Evolutionary conservation across 2,329 filamentous ascomycete species (phyloP).

Genomic region (Eutypa lata): DNA sequence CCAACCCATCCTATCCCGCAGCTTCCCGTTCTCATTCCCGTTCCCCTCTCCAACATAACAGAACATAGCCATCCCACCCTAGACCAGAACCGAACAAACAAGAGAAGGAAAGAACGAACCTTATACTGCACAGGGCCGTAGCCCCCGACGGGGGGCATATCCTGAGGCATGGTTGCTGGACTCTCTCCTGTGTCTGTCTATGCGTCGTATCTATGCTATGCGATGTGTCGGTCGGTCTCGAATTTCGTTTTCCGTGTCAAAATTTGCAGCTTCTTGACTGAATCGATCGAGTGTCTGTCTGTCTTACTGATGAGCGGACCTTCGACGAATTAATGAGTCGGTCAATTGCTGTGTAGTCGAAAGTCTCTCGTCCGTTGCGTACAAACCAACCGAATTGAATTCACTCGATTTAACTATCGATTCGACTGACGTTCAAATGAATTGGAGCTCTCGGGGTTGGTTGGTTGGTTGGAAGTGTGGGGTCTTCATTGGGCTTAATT

Average conservation of each 20-base stretch:
- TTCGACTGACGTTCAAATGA: background rate
- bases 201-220: background rate
- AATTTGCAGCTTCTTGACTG: too few relatives aligned
- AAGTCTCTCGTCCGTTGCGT: too few relatives aligned
- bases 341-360: too few relatives aligned
- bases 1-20: too few relatives aligned
- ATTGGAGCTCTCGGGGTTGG: background rate
- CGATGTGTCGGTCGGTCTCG: background rate
- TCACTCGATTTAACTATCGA: background rate
- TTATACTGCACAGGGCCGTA: conserved; percentile 98
- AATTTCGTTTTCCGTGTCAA: too few relatives aligned
- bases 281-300: too few relatives aligned
- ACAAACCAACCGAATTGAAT: too few relatives aligned
- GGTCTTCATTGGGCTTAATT: background rate
- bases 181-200: background rate
- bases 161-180: conserved; percentile 76
- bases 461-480: background rate
- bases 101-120: conserved; percentile 48
- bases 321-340: too few relatives aligned
- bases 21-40: too few relatives aligned
- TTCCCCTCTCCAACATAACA: background rate
- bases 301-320: too few relatives aligned
- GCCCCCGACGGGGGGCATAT: conserved; percentile 93
- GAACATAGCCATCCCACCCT: too few relatives aligned
- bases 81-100: background rate